Conservation (phyloP, 2,329 filamentous ascomycete species). For the Pyrenophora graminea region DNA sequence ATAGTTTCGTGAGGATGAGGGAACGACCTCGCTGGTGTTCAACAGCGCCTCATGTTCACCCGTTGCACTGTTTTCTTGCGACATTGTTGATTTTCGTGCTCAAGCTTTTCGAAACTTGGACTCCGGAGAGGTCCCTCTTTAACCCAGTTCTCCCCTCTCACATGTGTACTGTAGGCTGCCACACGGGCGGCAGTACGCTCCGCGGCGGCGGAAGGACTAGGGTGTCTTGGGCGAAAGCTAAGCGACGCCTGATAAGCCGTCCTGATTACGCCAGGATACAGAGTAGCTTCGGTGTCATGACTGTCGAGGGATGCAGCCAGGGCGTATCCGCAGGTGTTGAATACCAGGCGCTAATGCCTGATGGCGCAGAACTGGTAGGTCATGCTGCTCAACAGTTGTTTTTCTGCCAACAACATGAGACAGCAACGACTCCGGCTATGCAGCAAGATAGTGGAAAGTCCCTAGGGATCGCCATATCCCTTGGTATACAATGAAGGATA, state of each 20-base stretch:
- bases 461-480: neutral
- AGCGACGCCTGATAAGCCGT: conserved; percentile 13
- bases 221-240: conserved; percentile 10
- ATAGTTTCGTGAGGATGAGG: conserved; percentile 14
- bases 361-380: conserved; percentile 6
- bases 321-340: conserved; percentile 10
- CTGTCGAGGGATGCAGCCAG: conserved; percentile 6
- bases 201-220: conserved; percentile 5
- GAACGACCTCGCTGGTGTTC: neutral
- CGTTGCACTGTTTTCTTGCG: conserved; percentile 1
- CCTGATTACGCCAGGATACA: conserved; percentile 3
- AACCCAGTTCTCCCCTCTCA: conserved; percentile 2
- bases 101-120: neutral
- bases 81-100: conserved; percentile 3
- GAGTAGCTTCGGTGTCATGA: conserved; percentile 7
- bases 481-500: neutral
- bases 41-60: conserved; percentile 10
- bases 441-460: neutral
- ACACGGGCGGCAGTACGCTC: conserved; percentile 3
- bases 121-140: conserved; percentile 1
- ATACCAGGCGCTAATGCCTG: conserved; percentile 8
- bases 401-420: neutral
- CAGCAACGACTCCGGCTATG: neutral
- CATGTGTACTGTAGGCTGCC: conserved; percentile 5
- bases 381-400: conserved; percentile 7